These are phyloP conservation scores for Phytophthora hibernalis DNA, from an alignment of 352 stramenopile species.

Conservation along the genomic window DNA sequence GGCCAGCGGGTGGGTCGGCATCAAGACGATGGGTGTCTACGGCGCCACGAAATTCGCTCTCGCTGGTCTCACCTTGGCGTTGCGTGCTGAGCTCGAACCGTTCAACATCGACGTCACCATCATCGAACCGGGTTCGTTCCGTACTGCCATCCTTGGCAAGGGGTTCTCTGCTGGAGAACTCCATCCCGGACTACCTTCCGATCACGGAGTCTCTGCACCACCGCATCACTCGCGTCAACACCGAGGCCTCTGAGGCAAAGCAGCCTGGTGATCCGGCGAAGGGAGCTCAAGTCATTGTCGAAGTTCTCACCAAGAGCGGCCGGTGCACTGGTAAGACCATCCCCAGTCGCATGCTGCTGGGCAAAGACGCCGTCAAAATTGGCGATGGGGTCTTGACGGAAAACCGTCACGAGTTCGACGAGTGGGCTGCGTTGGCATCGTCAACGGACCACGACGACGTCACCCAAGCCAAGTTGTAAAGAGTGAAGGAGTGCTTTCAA, in stretches of 20 bases:
- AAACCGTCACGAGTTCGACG: conserved; percentile 34
- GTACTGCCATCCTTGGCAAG: conserved; percentile 48
- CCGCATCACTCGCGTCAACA: conserved; percentile 30
- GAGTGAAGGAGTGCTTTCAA: conserved; percentile 8
- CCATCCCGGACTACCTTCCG: conserved; percentile 42
- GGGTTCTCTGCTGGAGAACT: conserved; percentile 34
- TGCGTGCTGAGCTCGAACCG: conserved; percentile 40
- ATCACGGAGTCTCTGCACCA: conserved; percentile 33
- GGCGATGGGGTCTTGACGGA: conserved; percentile 26
- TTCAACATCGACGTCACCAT: conserved; percentile 56
- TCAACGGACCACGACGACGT: conserved; percentile 38
- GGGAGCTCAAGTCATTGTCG: conserved; percentile 41
- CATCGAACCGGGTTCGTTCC: conserved; percentile 56
- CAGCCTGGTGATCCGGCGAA: conserved; percentile 46
- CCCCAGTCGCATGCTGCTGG: conserved; percentile 42
- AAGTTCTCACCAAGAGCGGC: conserved; percentile 46
- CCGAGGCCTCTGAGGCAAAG: conserved; percentile 3
- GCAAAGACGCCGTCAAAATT: conserved; percentile 42
- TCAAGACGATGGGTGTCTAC: conserved; percentile 48
- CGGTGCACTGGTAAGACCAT: conserved; percentile 42
- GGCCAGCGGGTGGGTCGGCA: conserved; percentile 31
- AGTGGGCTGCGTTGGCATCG: conserved; percentile 35
- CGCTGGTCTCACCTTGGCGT: conserved; percentile 40
- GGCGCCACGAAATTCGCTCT: conserved; percentile 51
- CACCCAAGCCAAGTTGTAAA: conserved; percentile 28